Evolutionary conservation across 1,284 basidiomycete genomes (phyloP), one percentile per base, ranked within the genome.

Genomic region (Athelia sp.): DNA sequence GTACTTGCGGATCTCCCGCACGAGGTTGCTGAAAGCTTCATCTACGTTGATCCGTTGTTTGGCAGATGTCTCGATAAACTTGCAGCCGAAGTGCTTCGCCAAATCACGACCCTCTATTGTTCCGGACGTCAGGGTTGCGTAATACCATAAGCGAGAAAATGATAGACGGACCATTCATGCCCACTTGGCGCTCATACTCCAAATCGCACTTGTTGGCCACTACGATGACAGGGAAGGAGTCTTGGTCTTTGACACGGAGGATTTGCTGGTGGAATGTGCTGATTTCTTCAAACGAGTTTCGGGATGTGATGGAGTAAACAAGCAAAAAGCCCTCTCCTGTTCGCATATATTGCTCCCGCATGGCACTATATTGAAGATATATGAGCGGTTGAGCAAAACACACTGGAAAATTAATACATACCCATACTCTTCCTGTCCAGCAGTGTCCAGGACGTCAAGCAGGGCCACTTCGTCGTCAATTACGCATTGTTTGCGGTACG

Each of bases 201-300:
- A 99, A 73, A 70, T 99, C 97, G 65, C 93, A 97, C 75, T 99
- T 99, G 79, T 99, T 99, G 31, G 94, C 97, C 8, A 98, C 93
- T 46, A 99, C 89, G 54, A 99, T 92, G 57, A 98, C 93, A 21
- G 97, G 97, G 81, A 98, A 98, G 45, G 85, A 87, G 71, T 99
- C 97, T 69, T 93, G 92, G 72, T 99, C 97, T 75, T 99, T 98
- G 57, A 98, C 89, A 48, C 93, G 83, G 50, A 97, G 78, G 58
- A 98, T 98, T 68, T 99, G 96, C 68, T 98, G 94, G 67, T 98
- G 93, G 81, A 99, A 98, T 1, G 91, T 95, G 68, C 83, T 90
- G 62, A 98, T 96, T 78, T 95, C 93, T 70, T 98, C 95, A 64
- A 98, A 99, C 42, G 94, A 98, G 72, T 93, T 94, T 58, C 96